phyloP scores from a whole-genome alignment of 2,329 filamentous ascomycete species.

The Ophiostoma fasciatum region DNA sequence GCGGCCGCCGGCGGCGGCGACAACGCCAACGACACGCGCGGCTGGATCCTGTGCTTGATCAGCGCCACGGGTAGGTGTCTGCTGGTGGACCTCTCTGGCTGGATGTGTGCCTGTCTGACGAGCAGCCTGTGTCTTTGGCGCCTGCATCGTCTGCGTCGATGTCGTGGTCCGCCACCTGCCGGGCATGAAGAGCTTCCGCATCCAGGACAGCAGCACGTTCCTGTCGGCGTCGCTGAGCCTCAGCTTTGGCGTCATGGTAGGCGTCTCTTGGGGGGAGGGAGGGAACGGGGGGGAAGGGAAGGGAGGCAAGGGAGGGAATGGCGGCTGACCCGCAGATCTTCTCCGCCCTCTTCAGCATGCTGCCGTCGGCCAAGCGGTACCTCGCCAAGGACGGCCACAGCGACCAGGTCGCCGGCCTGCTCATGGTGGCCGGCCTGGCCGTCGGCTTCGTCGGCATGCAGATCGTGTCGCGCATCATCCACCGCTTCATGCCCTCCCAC shows the following conservation, averaged over 20 bases:
- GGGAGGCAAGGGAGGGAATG: no score
- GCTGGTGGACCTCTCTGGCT: no score
- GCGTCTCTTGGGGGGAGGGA: no score
- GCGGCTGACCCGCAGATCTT: no score
- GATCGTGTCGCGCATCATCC: conserved; percentile 54
- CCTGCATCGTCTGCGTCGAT: conserved; percentile 79
- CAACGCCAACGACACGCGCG: conserved; percentile 68
- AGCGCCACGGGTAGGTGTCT: conserved; percentile 55
- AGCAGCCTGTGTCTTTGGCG: conserved; percentile 54
- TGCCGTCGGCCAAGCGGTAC: conserved; percentile 72
- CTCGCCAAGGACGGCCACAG: conserved; percentile 54
- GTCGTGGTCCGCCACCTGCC: conserved; percentile 58
- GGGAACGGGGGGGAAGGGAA: no score
- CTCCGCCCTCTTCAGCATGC: conserved; percentile 83
- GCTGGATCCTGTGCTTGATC: conserved; percentile 85
- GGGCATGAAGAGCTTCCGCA: conserved; percentile 62
- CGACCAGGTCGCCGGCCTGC: conserved; percentile 50
- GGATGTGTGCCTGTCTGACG: conserved; percentile 15
- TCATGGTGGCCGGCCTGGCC: conserved; percentile 55
- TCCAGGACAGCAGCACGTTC: conserved; percentile 80
- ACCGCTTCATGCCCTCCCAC: conserved; percentile 61
- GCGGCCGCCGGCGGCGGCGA: conserved; percentile 27
- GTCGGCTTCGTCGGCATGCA: conserved; percentile 64
- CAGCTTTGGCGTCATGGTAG: conserved; percentile 91
- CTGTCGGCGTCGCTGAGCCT: conserved; percentile 77